Evolutionary conservation across 495 filamentous ascomycete species (phyloP), one percentile per base, ranked within the genome.

Genomic region (Parmelia sp.): DNA sequence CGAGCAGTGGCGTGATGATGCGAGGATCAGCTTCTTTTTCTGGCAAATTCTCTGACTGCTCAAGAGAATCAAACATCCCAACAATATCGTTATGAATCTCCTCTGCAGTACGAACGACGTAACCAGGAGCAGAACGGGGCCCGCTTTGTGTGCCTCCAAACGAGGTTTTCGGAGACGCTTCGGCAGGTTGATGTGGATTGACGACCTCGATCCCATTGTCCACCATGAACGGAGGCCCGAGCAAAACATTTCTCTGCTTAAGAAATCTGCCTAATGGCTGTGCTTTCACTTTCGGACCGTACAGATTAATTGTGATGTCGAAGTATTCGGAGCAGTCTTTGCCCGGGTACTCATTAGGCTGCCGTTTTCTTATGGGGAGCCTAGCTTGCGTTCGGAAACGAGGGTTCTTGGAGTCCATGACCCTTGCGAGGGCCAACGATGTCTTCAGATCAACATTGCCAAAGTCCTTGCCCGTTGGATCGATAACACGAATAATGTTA

Each of bases 11-110:
- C 0, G 92, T 97, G 33, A 72, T 76, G 53, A 96, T 78, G 21
- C 78, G 73, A 19, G 73, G 61, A 62, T 84, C 79, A 0, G 88
- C 80, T 9, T 94, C 88, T 79, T 88, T 86, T 62, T 88, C 83
- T 10, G 90, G 90, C 27, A 97, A 73, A 64, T 88, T 87, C 35
- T 96, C 89, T 58, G 73, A 82, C 66, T 88, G 83, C 21, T 83
- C 77, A 21, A 97, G 82, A 19, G 83, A 85, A 74, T 96, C 90
- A 68, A 98, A 96, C 77, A 97, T 90, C 45, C 84, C 85, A 72
- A 90, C 82, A 17, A 96, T 89, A 33, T 96, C 91, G 68, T 84
- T 83, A 7, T 86, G 87, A 36, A 95, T 86, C 73, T 97, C 92
- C 69, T 97, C 92, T 5, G 84, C 83, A 3, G 89, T 91, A 19